A percentile compares a stretch with the other conserved stretches of the same genome.
These are phyloP conservation scores for Trichoderma polysporum DNA, from an alignment of 2,329 filamentous ascomycete genomes.

Conservation along the genomic window DNA sequence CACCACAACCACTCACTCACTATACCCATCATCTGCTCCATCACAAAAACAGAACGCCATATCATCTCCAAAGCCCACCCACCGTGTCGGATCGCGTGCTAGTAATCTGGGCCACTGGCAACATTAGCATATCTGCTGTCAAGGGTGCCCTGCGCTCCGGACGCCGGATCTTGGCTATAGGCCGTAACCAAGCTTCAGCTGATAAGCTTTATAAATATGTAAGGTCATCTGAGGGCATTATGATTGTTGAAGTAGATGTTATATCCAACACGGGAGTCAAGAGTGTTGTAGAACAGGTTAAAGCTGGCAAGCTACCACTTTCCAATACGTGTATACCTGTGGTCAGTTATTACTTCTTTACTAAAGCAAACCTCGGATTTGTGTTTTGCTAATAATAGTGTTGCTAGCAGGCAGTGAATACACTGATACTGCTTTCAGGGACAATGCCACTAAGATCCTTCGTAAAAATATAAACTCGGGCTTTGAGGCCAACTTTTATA, in stretches of 20 bases:
- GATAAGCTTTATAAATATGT: background rate
- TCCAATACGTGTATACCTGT: conserved; percentile 1
- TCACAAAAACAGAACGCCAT: background rate
- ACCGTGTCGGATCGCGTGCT: background rate
- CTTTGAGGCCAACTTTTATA: background rate
- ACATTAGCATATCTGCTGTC: background rate
- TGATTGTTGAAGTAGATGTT: background rate
- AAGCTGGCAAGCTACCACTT: background rate
- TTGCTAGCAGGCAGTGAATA: background rate
- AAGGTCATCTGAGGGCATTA: background rate
- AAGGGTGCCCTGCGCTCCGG: background rate
- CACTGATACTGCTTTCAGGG: background rate
- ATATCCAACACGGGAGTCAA: background rate
- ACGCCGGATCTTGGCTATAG: background rate
- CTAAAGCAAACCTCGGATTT: background rate
- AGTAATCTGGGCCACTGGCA: background rate
- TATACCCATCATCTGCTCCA: background rate
- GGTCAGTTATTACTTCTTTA: background rate
- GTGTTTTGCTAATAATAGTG: background rate
- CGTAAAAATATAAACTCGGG: background rate
- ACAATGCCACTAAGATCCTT: background rate
- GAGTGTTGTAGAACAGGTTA: conserved; percentile 4
- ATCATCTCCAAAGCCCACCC: background rate
- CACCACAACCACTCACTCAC: background rate
- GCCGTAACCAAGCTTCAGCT: background rate